Evolutionary conservation across 768 basidiomycete species (phyloP).

Genomic region (Asterophora parasitica): DNA sequence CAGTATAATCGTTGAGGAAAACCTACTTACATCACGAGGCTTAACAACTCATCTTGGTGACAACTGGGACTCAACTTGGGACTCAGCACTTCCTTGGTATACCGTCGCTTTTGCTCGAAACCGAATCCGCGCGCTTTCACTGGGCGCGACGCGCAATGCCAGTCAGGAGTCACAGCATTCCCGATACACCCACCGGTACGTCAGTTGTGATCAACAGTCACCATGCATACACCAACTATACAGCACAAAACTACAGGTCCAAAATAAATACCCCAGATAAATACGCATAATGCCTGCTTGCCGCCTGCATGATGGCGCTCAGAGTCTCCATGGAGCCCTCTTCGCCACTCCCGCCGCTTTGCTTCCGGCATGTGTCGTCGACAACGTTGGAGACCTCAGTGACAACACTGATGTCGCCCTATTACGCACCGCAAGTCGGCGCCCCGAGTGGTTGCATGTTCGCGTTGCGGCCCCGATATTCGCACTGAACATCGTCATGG

Average conservation of each 20-base stretch:
- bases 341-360: slow-evolving; percentile 1
- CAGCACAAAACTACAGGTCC: not conserved
- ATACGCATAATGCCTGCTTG: slow-evolving; percentile 3
- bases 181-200: too few relatives aligned
- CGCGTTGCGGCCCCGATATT: slow-evolving; percentile 7
- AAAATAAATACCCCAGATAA: slow-evolving; percentile 15
- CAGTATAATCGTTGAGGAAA: too few relatives aligned
- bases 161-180: too few relatives aligned
- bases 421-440: slow-evolving; percentile 12
- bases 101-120: too few relatives aligned
- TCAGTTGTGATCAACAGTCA: too few relatives aligned
- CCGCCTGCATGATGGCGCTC: not conserved
- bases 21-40: too few relatives aligned
- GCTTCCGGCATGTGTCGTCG: not conserved
- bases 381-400: not conserved
- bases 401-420: slow-evolving; percentile 12
- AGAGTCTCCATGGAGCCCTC: slow-evolving; percentile 16
- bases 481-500: not conserved
- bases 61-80: too few relatives aligned
- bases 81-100: too few relatives aligned
- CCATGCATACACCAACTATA: too few relatives aligned
- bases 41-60: too few relatives aligned
- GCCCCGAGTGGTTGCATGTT: slow-evolving; percentile 11
- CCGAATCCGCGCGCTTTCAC: too few relatives aligned
- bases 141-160: too few relatives aligned